Evolutionary conservation across 305 asterid genomes (phyloP).

Genomic region (Solanum aculeatissimum): DNA sequence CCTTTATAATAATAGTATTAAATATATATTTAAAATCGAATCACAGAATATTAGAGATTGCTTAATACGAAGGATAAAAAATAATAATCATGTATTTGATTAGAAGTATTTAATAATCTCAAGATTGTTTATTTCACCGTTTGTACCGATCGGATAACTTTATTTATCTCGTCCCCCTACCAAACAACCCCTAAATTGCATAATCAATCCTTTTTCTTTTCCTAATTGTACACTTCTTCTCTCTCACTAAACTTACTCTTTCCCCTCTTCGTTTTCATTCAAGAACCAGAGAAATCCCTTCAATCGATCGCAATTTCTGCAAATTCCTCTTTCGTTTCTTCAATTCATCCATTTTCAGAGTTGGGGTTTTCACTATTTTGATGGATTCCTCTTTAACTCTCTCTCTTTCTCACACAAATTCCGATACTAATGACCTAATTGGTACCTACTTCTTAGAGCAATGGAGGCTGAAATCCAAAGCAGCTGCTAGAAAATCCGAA

Average conservation of each 20-base stretch:
- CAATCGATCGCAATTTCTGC: neutral
- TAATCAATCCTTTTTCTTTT: no score
- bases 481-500: slow-evolving; percentile 8
- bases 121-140: no score
- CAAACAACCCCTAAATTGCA: no score
- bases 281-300: neutral
- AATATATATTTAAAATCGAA: no score
- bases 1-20: no score
- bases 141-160: no score
- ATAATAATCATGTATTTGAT: no score
- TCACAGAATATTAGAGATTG: no score
- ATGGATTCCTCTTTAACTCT: neutral
- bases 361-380: neutral
- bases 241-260: neutral
- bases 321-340: neutral
- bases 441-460: slow-evolving; percentile 23
- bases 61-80: no score
- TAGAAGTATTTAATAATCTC: no score
- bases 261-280: neutral
- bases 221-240: neutral
- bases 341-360: neutral
- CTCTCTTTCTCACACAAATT: neutral
- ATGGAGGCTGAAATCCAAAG: slow-evolving; percentile 25
- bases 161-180: no score
- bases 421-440: slow-evolving; percentile 10